A percentile compares a stretch with the other conserved stretches of the same genome.
Evolutionary conservation across 2,329 filamentous ascomycete species (phyloP).

Genomic region (Aspergillus clavatus): DNA sequence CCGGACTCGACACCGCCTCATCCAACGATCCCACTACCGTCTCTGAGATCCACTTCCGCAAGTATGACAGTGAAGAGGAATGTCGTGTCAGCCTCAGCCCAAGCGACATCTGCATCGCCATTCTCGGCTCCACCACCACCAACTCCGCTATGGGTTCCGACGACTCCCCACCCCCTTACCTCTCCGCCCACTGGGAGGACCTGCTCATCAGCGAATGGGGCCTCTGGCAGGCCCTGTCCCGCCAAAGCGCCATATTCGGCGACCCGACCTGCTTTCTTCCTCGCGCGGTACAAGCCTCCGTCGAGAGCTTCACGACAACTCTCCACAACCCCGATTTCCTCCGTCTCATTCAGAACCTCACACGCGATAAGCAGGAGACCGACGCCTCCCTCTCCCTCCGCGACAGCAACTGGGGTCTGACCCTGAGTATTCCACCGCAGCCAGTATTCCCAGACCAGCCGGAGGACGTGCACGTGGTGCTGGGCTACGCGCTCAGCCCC

Average conservation of each 20-base stretch:
- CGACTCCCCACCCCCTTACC: conserved; percentile 9
- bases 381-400: background rate
- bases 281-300: background rate
- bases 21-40: conserved; percentile 23
- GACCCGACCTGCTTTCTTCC: conserved; percentile 2
- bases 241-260: background rate
- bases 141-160: conserved; percentile 31
- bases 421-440: background rate
- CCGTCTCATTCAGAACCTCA: background rate
- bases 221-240: conserved; percentile 1
- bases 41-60: conserved; percentile 24
- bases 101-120: conserved; percentile 37
- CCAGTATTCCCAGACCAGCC: conserved; percentile 40
- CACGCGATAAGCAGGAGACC: background rate
- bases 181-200: background rate
- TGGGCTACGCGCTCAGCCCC: conserved; percentile 40
- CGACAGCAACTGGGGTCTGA: background rate
- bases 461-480: conserved; percentile 31
- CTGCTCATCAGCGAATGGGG: conserved; percentile 1
- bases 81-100: conserved; percentile 23
- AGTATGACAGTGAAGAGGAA: conserved; percentile 7
- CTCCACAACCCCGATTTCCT: background rate
- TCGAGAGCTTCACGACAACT: conserved; percentile 2
- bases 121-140: conserved; percentile 37
- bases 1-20: conserved; percentile 18